These are phyloP conservation scores for Collybia sordida DNA, from an alignment of 768 basidiomycete species.

Conservation along the genomic window DNA sequence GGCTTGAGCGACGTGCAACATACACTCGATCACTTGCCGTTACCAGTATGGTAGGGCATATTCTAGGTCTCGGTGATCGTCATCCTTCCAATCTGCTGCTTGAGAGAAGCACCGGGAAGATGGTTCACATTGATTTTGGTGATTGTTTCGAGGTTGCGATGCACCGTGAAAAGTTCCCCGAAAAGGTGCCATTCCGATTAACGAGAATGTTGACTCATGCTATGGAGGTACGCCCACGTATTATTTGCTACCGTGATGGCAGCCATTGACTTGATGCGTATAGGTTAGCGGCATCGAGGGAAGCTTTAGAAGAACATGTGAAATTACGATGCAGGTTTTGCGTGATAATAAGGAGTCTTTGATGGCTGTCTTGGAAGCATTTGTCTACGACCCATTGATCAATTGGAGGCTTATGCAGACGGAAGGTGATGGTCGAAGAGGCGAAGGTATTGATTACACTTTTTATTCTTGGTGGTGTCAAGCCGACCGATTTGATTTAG, in stretches of 20 bases:
- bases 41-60: conserved; percentile 99
- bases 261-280: conserved; percentile 11
- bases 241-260: background rate
- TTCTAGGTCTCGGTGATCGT: conserved; percentile 94
- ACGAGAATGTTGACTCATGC: conserved; percentile 98
- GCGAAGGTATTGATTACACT: conserved; percentile 50
- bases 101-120: conserved; percentile 88
- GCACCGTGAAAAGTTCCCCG: conserved; percentile 98
- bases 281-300: conserved; percentile 98
- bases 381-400: conserved; percentile 97
- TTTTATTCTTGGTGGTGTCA: conserved; percentile 3
- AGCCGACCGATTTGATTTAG: conserved; percentile 18
- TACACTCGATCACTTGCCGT: conserved; percentile 95
- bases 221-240: conserved; percentile 76
- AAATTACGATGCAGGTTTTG: conserved; percentile 96
- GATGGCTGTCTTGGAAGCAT: conserved; percentile 98
- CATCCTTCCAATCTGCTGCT: conserved; percentile 95
- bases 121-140: conserved; percentile 96
- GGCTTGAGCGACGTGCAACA: conserved; percentile 94
- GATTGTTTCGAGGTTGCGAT: conserved; percentile 99
- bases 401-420: conserved; percentile 94
- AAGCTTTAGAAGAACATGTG: conserved; percentile 93
- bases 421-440: conserved; percentile 69
- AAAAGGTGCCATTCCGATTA: conserved; percentile 96
- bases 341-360: conserved; percentile 98